Conservation (phyloP, 2,329 filamentous ascomycete species). For the Trichoderma koningii region DNA sequence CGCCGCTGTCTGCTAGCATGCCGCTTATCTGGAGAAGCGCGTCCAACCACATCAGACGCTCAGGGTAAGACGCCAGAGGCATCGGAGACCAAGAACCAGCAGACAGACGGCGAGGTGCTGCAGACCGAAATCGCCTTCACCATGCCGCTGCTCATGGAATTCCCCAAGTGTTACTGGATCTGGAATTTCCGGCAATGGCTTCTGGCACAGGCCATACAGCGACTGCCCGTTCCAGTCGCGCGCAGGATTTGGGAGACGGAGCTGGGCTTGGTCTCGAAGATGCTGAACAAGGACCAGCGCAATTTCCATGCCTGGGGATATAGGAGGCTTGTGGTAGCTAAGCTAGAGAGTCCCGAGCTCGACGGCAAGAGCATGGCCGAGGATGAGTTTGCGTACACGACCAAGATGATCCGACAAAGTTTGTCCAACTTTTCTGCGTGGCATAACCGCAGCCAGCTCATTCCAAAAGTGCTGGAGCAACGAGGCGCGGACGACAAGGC, state of each 20-base stretch:
- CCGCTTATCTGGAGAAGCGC: conserved; percentile 57
- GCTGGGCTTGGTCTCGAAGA: conserved; percentile 78
- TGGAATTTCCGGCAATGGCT: conserved; percentile 96
- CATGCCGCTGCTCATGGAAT: conserved; percentile 78
- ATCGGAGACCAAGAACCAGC: conserved; percentile 40
- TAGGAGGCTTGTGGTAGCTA: conserved; percentile 73
- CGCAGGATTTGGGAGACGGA: conserved; percentile 80
- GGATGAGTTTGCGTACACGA: conserved; percentile 85
- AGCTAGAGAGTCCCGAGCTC: conserved; percentile 64
- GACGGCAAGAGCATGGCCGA: conserved; percentile 68
- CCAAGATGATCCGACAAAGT: conserved; percentile 79
- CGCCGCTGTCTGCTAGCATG: conserved; percentile 67
- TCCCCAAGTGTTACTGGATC: conserved; percentile 98
- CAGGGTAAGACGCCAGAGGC: background rate
- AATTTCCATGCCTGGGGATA: conserved; percentile 99
- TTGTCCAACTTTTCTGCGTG: conserved; percentile 97
- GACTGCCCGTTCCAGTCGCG: conserved; percentile 59
- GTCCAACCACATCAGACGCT: conserved; percentile 53
- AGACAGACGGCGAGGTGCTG: conserved; percentile 57
- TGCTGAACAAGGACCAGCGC: conserved; percentile 80
- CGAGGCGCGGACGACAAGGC: conserved; percentile 63
- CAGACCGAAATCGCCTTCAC: conserved; percentile 77
- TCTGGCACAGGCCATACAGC: conserved; percentile 67
- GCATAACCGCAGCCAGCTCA: conserved; percentile 86
- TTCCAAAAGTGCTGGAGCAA: conserved; percentile 73